phyloP scores from a whole-genome alignment of 768 basidiomycete species.

The Tulasnella sp. region DNA sequence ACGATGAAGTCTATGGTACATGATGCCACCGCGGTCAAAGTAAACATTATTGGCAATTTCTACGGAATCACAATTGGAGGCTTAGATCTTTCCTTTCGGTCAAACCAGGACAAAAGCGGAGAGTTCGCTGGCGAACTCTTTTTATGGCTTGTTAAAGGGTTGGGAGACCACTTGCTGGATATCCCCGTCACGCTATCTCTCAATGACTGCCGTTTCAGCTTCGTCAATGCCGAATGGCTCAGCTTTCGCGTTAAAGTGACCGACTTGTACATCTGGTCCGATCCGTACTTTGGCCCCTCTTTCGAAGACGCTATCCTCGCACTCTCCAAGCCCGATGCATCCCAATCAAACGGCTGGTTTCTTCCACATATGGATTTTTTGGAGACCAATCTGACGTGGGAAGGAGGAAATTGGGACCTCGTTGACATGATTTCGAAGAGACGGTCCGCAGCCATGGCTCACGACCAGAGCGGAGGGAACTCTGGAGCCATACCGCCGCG shows the following conservation, averaged over 20 bases:
- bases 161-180: neutral
- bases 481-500: neutral
- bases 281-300: neutral
- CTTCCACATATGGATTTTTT: neutral
- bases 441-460: neutral
- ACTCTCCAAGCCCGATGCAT: neutral
- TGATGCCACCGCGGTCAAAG: neutral
- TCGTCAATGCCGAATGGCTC: neutral
- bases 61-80: neutral
- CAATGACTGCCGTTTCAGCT: neutral
- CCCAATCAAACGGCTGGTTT: neutral
- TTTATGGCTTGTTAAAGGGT: neutral
- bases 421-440: neutral
- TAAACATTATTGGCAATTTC: neutral
- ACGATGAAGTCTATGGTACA: neutral
- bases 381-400: neutral
- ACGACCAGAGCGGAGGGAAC: too few species aligned
- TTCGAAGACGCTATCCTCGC: neutral
- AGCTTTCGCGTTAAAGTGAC: neutral
- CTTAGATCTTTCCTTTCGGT: neutral
- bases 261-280: too few species aligned
- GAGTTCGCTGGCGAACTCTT: neutral
- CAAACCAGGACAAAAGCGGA: neutral
- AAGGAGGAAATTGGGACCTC: neutral
- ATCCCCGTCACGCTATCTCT: neutral